Percentiles rank a stretch among this genome's conserved stretches.
Evolutionary conservation across 192 early-diverging fungal genomes (phyloP).

Genomic region (Umbelopsis vinacea): DNA sequence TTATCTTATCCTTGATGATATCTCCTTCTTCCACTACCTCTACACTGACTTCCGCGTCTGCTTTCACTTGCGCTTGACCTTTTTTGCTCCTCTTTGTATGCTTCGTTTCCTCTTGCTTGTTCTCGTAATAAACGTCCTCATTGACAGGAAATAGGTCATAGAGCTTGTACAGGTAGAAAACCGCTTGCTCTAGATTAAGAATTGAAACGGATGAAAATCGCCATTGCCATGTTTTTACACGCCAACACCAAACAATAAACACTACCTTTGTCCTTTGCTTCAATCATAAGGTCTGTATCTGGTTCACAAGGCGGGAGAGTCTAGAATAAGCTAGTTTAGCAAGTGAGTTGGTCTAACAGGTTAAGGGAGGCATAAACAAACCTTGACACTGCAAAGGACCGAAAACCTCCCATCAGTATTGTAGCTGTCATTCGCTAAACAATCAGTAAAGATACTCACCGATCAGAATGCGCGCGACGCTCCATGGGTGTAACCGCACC

Average conservation of each 20-base stretch:
- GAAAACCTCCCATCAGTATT: background rate
- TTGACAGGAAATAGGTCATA: slow-evolving; percentile 41
- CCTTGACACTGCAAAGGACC: background rate
- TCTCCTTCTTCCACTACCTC: background rate
- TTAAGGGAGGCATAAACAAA: background rate
- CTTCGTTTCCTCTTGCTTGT: background rate
- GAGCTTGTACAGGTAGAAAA: slow-evolving; percentile 43
- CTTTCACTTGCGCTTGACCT: background rate
- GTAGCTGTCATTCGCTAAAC: background rate
- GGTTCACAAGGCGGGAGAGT: slow-evolving; percentile 46
- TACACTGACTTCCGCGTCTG: background rate
- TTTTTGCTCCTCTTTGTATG: slow-evolving; percentile 9
- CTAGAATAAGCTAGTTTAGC: slow-evolving; percentile 1
- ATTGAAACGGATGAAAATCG: background rate
- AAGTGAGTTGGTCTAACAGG: background rate
- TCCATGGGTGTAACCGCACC: slow-evolving; percentile 46
- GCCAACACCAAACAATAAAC: no score
- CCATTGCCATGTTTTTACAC: no score
- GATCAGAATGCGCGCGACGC: slow-evolving; percentile 48
- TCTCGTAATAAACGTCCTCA: slow-evolving; percentile 12
- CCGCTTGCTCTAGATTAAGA: slow-evolving; percentile 49
- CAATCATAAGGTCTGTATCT: slow-evolving; percentile 58
- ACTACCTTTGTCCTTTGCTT: slow-evolving; percentile 57
- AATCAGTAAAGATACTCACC: background rate
- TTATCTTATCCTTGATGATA: background rate